These are phyloP conservation scores for Aspergillus glaucus DNA, from an alignment of 2,329 filamentous ascomycete species.

Conservation along the genomic window DNA sequence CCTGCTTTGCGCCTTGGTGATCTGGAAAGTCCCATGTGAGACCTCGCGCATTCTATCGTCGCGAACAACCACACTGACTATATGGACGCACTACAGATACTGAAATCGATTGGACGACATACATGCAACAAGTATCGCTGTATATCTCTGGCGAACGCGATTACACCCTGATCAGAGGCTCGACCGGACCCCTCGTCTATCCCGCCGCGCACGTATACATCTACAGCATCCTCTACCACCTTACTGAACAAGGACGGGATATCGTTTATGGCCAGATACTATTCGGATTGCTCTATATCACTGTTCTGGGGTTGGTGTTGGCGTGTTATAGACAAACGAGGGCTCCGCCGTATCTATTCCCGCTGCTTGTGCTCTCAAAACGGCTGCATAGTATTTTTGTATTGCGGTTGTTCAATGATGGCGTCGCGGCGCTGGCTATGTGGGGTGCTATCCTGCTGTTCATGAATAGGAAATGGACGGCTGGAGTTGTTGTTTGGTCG, in stretches of 20 bases:
- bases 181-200: conserved; percentile 90
- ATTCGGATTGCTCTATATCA: conserved; percentile 74
- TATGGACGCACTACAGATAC: conserved; percentile 57
- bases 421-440: conserved; percentile 76
- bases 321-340: conserved; percentile 58
- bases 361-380: conserved; percentile 81
- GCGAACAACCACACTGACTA: neutral
- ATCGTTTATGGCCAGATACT: conserved; percentile 76
- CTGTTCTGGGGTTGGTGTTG: conserved; percentile 69
- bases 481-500: conserved; percentile 67
- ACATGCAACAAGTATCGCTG: conserved; percentile 86
- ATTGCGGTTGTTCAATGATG: conserved; percentile 91
- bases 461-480: conserved; percentile 66
- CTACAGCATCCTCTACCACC: conserved; percentile 69
- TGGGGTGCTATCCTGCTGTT: conserved; percentile 75
- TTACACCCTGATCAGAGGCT: conserved; percentile 78
- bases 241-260: conserved; percentile 70
- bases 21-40: conserved; percentile 79
- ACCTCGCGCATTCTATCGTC: neutral
- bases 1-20: conserved; percentile 64
- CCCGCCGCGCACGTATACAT: conserved; percentile 90
- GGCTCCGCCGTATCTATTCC: conserved; percentile 75
- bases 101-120: conserved; percentile 95
- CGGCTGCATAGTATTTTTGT: conserved; percentile 90
- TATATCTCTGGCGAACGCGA: conserved; percentile 80